Conservation (phyloP, 345 rosid genomes). For the Gossypium raimondii region DNA sequence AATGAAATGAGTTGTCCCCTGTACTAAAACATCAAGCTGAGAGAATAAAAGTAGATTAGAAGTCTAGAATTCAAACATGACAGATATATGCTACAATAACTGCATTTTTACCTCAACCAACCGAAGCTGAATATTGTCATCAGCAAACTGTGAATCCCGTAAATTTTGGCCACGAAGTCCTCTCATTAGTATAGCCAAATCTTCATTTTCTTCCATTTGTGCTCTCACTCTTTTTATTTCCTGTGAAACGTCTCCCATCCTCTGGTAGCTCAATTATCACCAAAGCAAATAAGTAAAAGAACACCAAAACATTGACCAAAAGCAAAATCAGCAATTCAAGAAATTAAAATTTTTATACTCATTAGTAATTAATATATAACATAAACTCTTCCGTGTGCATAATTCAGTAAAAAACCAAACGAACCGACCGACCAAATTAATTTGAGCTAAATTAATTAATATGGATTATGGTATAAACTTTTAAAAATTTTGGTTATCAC, state of each 20-base stretch:
- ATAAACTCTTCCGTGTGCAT: not conserved
- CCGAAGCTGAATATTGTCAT: conserved; percentile 61
- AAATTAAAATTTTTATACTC: not conserved
- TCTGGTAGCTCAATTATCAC: conserved; percentile 38
- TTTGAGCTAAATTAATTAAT: not conserved
- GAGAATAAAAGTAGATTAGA: not conserved
- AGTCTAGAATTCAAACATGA: not conserved
- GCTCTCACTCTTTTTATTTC: conserved; percentile 90
- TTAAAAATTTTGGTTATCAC: no score
- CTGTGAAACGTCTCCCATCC: conserved; percentile 74
- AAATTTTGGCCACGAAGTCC: conserved; percentile 92
- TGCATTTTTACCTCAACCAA: conserved; percentile 67
- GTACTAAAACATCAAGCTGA: not conserved
- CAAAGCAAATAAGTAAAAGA: not conserved
- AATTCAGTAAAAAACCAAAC: not conserved
- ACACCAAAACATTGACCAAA: not conserved
- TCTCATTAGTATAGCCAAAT: conserved; percentile 73
- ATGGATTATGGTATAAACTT: not conserved
- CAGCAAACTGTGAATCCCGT: conserved; percentile 78
- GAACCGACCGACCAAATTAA: not conserved
- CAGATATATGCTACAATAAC: not conserved
- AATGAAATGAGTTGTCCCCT: not conserved
- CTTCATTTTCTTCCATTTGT: conserved; percentile 91
- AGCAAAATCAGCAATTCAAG: not conserved
- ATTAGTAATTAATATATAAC: not conserved